Conservation (phyloP, 306 rosid genomes). For the Castanopsis chinensis region DNA sequence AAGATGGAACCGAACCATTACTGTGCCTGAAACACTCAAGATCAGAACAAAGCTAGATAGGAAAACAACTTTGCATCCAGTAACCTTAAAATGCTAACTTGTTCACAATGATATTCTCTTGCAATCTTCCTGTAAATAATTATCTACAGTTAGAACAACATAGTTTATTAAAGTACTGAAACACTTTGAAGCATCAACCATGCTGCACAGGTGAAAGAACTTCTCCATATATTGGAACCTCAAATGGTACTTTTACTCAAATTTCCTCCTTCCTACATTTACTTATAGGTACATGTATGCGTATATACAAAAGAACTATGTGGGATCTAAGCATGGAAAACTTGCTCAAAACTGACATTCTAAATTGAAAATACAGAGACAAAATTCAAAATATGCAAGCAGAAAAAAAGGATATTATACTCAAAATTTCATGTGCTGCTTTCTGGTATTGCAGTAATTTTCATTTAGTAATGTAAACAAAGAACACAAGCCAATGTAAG, state of each 20-base stretch:
- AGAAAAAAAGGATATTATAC: neutral
- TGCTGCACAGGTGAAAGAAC: neutral
- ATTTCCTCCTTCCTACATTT: neutral
- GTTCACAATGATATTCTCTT: neutral
- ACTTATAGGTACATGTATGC: neutral
- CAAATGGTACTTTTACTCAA: neutral
- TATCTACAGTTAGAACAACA: neutral
- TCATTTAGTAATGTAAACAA: neutral
- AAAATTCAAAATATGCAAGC: neutral
- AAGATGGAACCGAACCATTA: too few species aligned
- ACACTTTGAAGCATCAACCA: neutral
- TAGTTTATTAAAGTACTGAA: neutral
- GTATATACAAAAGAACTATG: neutral
- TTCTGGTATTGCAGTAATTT: neutral
- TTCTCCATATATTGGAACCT: neutral
- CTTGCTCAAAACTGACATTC: neutral
- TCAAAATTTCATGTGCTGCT: neutral
- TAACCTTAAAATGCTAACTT: too few species aligned
- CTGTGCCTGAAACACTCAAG: too few species aligned
- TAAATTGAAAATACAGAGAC: neutral
- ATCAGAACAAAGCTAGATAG: too few species aligned
- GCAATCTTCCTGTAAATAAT: neutral
- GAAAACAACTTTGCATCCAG: too few species aligned
- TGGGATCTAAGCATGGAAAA: neutral
- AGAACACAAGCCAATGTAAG: neutral